Evolutionary conservation across 345 rosid genomes (phyloP).

Genomic region (Kernera saxatilis): DNA sequence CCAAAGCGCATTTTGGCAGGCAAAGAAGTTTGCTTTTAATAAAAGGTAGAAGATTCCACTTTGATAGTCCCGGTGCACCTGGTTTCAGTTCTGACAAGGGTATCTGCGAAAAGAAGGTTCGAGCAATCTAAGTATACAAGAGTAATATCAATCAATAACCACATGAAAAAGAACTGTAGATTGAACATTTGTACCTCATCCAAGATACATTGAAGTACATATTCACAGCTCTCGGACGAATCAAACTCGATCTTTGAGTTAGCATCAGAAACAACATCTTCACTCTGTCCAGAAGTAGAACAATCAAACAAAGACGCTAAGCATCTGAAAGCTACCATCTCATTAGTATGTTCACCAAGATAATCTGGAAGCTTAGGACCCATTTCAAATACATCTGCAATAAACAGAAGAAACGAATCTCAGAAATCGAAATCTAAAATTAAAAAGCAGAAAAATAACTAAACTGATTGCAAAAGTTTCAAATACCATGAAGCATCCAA

Average conservation of each 20-base stretch:
- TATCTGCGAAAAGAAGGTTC: not conserved
- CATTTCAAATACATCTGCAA: conserved; percentile 28
- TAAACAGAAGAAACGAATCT: not conserved
- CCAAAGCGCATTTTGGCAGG: conserved; percentile 27
- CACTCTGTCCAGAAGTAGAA: not conserved
- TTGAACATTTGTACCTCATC: conserved; percentile 26
- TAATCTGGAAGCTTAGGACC: conserved; percentile 27
- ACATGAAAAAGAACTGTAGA: not conserved
- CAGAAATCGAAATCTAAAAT: not conserved
- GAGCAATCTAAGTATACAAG: not conserved
- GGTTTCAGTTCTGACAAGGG: conserved; percentile 28
- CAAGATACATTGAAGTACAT: conserved; percentile 28
- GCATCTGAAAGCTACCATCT: conserved; percentile 35
- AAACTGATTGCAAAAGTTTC: not conserved
- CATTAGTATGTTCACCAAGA: conserved; percentile 23
- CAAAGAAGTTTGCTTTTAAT: conserved; percentile 12
- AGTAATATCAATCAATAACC: not conserved
- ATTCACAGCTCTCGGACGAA: conserved; percentile 17
- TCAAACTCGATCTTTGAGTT: conserved; percentile 21
- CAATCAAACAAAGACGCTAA: conserved; percentile 18
- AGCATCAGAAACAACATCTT: conserved; percentile 6
- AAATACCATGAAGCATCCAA: conserved; percentile 25
- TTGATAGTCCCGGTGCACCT: conserved; percentile 20
- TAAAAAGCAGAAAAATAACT: not conserved
- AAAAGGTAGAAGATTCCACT: conserved; percentile 30